Evolutionary conservation across 768 basidiomycete genomes (phyloP), one percentile per base, ranked within the genome.

Genomic region (Pisolithus microcarpus): DNA sequence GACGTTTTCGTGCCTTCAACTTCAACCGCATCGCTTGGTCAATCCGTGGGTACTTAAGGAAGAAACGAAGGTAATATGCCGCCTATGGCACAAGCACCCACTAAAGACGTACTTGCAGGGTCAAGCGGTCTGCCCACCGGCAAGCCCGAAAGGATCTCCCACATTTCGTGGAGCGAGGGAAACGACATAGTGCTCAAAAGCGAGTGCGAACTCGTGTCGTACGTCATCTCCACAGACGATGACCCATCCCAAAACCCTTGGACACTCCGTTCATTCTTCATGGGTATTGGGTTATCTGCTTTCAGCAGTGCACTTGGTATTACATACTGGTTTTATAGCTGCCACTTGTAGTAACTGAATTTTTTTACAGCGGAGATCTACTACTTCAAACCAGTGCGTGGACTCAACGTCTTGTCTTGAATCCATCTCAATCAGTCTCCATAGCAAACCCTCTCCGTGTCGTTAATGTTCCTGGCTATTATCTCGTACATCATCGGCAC

Each of bases 311-410:
- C 78, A 15, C 66, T 81, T 21, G 77, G 76, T 74, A 57, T 10
- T 61, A 57, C 11, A 37, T 26, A 34, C 4, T 16, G 39, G 30
- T 48, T 46, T 36, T 47, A 31, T 16, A 42, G 50, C 19, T n/a
- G 49, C 30, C 2, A 30, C 43, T 39, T 49, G 24, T 57, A 26
- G 26, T 54, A 19, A 46, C 49, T 24, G 23, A 26, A 0, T 4
- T 43, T 37, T 16, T 39, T 19, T 5, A 40, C 49, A 78, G 77
- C 78, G 31, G 73, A 81, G 55, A 80, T 81, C 24, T 80, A 79
- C 60, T 81, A 81, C 58, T 81, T 80, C 63, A 80, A 81, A 62
- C 78, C 78, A 4, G 78, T 76, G 57, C 51, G 65, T 11, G n/a
- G 11, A 9, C 45, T 7, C 31, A 16, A 16, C 11, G 49, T 0